These are phyloP conservation scores for Ustilago bromivora DNA, from an alignment of 1,284 basidiomycete genomes.

Conservation along the genomic window DNA sequence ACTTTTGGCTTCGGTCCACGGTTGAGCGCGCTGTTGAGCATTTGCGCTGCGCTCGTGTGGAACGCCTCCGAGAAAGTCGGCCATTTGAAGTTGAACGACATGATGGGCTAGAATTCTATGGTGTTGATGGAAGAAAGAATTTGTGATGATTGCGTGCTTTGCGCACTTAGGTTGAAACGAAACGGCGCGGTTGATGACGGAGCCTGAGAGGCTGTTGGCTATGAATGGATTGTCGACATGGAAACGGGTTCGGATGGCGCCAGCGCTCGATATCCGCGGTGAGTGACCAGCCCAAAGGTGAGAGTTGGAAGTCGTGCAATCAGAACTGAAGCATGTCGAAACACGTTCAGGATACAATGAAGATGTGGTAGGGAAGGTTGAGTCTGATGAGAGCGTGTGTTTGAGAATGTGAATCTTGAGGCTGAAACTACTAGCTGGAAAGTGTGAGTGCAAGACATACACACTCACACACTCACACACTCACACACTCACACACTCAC, in stretches of 20 bases:
- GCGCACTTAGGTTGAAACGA: not conserved
- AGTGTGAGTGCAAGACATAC: too few species aligned
- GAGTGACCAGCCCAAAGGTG: not conserved
- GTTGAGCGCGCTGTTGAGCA: conserved; percentile 71
- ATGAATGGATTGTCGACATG: conserved; percentile 26
- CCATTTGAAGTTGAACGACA: conserved; percentile 99
- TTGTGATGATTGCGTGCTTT: not conserved
- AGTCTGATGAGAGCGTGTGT: not conserved
- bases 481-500: too few species aligned
- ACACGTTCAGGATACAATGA: not conserved
- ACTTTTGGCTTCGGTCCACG: conserved; percentile 83
- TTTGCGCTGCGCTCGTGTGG: conserved; percentile 72
- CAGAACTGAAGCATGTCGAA: not conserved
- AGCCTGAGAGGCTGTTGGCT: conserved; percentile 14
- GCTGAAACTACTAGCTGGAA: not conserved
- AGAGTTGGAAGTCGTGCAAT: not conserved
- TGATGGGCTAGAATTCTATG: conserved; percentile 67
- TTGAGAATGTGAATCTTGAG: conserved; percentile 1
- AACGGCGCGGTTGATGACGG: not conserved
- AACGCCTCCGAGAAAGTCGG: conserved; percentile 79
- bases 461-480: too few species aligned
- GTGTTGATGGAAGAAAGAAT: not conserved
- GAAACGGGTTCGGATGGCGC: conserved; percentile 17
- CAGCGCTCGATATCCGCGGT: conserved; percentile 28
- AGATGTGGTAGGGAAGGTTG: not conserved